These are phyloP conservation scores for Ogataea kodamae DNA, from an alignment of 805 yeast species.

Conservation along the genomic window DNA sequence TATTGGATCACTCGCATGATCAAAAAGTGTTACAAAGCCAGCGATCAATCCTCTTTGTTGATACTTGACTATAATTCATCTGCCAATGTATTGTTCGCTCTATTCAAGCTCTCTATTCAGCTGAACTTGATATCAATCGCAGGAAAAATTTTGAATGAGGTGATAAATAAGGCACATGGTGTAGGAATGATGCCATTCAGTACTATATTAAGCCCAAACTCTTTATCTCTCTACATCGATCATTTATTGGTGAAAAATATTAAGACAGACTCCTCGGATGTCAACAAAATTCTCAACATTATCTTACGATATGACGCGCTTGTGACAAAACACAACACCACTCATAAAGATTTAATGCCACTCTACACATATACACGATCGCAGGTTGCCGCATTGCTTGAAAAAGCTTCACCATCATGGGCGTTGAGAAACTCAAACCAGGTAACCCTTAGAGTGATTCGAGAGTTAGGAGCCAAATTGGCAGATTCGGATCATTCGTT, in stretches of 20 bases:
- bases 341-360: constrained; percentile 3
- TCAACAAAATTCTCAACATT: constrained; percentile 9
- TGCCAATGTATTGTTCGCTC: constrained; percentile 1
- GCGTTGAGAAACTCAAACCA: not conserved
- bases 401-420: constrained; percentile 9
- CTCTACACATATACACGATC: constrained; percentile 10
- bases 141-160: constrained; percentile 3
- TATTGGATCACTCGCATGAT: too few species aligned
- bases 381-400: constrained; percentile 12
- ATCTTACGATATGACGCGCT: constrained; percentile 14
- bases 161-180: constrained; percentile 1
- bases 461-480: constrained; percentile 14
- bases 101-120: constrained; percentile 9
- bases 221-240: constrained; percentile 13
- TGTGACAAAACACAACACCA: constrained; percentile 7
- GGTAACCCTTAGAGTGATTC: constrained; percentile 7
- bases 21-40: too few species aligned
- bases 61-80: constrained; percentile 5
- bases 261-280: constrained; percentile 5
- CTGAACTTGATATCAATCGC: constrained; percentile 1
- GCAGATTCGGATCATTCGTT: constrained; percentile 7
- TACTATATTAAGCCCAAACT: constrained; percentile 3
- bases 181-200: not conserved
- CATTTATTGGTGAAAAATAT: constrained; percentile 15
- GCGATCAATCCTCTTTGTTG: not conserved